Evolutionary conservation across 2,329 filamentous ascomycete genomes (phyloP).

Genomic region (Botrytis cinerea): DNA sequence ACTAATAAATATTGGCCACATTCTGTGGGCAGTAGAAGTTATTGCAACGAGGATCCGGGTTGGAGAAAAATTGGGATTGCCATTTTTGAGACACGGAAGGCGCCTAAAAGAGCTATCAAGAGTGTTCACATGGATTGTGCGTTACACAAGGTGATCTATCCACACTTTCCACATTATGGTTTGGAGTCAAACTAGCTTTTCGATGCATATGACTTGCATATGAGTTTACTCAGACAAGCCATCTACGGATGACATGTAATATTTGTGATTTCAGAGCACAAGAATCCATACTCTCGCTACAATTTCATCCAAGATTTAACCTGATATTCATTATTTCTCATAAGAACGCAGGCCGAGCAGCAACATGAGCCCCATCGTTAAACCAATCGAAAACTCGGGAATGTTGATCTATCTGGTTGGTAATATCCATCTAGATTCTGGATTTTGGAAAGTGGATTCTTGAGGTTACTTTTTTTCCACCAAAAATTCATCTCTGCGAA

Average conservation of each 20-base stretch:
- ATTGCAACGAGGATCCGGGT: background rate
- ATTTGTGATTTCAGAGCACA: background rate
- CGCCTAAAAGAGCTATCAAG: too few relatives aligned
- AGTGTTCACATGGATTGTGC: too few relatives aligned
- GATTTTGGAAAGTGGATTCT: background rate
- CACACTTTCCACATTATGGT: background rate
- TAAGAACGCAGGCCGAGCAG: background rate
- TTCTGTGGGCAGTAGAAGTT: background rate
- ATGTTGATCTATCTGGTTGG: background rate
- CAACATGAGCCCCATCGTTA: background rate
- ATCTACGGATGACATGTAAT: fast-evolving
- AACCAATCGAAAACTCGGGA: background rate
- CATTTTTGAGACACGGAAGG: too few relatives aligned
- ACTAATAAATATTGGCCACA: background rate
- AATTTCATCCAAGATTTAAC: background rate
- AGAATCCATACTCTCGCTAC: background rate
- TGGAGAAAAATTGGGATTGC: background rate
- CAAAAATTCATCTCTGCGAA: background rate
- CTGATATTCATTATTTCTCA: background rate
- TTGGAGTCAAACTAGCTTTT: background rate
- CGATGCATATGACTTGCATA: background rate
- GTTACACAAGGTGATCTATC: background rate
- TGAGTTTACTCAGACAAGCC: background rate
- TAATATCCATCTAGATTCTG: too few relatives aligned
- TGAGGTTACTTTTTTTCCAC: too few relatives aligned